Evolutionary conservation across 768 basidiomycete genomes (phyloP).

Genomic region (Mycena haematopus): DNA sequence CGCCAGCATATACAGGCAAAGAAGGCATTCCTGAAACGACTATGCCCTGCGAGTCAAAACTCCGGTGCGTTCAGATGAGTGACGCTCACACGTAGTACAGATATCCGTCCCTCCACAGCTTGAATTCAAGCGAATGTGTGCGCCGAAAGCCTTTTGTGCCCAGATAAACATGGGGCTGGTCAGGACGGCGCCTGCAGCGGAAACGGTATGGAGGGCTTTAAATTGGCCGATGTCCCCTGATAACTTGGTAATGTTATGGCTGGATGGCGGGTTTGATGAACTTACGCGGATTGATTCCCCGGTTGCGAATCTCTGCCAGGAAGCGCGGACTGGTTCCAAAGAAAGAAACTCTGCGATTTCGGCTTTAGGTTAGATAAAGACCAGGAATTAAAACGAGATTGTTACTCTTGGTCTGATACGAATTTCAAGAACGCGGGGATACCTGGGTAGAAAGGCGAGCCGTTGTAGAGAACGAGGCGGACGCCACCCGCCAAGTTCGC

Average conservation of each 20-base stretch:
- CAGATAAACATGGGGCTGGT: slow-evolving; percentile 73
- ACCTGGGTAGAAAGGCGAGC: slow-evolving; percentile 59
- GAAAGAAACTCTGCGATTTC: slow-evolving; percentile 38
- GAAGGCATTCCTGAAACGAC: slow-evolving; percentile 59
- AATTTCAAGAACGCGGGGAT: slow-evolving; percentile 48
- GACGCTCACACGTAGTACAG: slow-evolving; percentile 61
- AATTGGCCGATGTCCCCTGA: slow-evolving; percentile 60
- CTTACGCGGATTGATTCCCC: slow-evolving; percentile 47
- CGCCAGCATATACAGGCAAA: slow-evolving; percentile 66
- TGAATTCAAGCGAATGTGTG: slow-evolving; percentile 55
- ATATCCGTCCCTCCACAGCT: slow-evolving; percentile 77
- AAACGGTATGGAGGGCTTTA: slow-evolving; percentile 56
- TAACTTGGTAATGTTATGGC: background rate
- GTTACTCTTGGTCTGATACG: slow-evolving; percentile 48
- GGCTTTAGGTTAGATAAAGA: no score
- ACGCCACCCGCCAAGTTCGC: slow-evolving; percentile 45
- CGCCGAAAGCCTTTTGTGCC: slow-evolving; percentile 65
- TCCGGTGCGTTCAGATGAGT: background rate
- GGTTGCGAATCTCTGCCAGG: slow-evolving; percentile 51
- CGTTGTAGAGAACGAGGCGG: slow-evolving; percentile 54
- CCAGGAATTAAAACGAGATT: no score
- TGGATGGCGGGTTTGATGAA: background rate
- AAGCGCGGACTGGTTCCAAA: slow-evolving; percentile 51
- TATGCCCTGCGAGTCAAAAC: slow-evolving; percentile 33
- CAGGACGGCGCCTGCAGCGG: slow-evolving; percentile 66